Percentiles rank a stretch among this genome's conserved stretches.
Evolutionary conservation across 805 yeast species (phyloP).

Genomic region (Monosporozyma servazzii): DNA sequence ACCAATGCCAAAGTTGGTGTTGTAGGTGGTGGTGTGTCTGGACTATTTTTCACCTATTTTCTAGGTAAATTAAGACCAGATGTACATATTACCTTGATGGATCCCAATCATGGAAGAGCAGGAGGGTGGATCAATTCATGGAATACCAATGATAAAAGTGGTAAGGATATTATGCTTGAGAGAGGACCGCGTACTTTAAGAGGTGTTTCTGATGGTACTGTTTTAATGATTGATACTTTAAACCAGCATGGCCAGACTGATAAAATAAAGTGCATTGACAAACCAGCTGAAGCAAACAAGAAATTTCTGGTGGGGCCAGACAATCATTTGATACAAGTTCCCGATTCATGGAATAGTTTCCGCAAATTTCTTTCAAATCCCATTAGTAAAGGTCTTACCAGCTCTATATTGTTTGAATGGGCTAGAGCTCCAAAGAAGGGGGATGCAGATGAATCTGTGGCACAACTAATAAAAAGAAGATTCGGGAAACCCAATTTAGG

Average conservation of each 20-base stretch:
- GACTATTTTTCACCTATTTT: conserved; percentile 65
- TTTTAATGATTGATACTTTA: conserved; percentile 55
- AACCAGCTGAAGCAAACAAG: conserved; percentile 54
- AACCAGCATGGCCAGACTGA: conserved; percentile 36
- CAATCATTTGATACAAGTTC: conserved; percentile 45
- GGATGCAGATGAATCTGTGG: conserved; percentile 59
- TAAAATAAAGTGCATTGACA: conserved; percentile 50
- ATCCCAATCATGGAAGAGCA: conserved; percentile 36
- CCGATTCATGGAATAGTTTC: conserved; percentile 34
- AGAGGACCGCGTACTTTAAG: conserved; percentile 88
- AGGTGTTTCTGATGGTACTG: conserved; percentile 72
- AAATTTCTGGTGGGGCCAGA: conserved; percentile 51
- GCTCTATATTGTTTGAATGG: conserved; percentile 44
- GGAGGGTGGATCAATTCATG: conserved; percentile 79
- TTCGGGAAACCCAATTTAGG: conserved; percentile 44
- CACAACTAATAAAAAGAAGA: conserved; percentile 55
- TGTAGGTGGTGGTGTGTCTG: conserved; percentile 84
- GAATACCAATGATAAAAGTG: conserved; percentile 26
- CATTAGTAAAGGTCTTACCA: conserved; percentile 36
- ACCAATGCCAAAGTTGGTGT: conserved; percentile 48
- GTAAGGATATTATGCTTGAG: conserved; percentile 40
- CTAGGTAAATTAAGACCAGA: conserved; percentile 71
- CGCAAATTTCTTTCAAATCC: conserved; percentile 34
- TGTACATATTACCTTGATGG: conserved; percentile 52
- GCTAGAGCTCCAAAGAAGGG: conserved; percentile 19